Conservation (phyloP, 306 rosid genomes). For the Corylus heterophylla region DNA sequence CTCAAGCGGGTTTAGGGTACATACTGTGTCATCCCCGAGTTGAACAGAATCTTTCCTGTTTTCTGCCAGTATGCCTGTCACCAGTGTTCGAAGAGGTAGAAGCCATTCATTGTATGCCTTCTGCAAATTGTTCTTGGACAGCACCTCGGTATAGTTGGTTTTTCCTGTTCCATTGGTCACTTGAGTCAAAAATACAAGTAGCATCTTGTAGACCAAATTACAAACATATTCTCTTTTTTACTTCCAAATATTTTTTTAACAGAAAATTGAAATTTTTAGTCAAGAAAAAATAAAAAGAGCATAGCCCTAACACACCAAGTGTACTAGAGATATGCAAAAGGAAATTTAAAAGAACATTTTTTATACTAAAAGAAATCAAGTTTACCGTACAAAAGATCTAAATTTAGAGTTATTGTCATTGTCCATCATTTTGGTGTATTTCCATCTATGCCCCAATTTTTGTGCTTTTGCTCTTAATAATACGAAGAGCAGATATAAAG, state of each 20-base stretch:
- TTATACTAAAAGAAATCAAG: neutral
- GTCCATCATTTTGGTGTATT: neutral
- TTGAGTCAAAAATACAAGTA: constrained; percentile 3
- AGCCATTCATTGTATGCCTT: constrained; percentile 52
- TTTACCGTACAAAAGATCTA: neutral
- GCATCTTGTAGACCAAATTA: neutral
- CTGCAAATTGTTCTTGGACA: constrained; percentile 37
- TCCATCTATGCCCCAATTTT: neutral
- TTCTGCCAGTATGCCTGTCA: constrained; percentile 37
- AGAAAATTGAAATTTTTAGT: neutral
- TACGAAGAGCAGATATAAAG: neutral
- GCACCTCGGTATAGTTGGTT: constrained; percentile 59
- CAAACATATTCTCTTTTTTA: neutral
- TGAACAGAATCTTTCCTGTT: constrained; percentile 34
- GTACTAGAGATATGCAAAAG: neutral
- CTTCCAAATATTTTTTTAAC: neutral
- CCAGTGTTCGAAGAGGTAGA: constrained; percentile 48
- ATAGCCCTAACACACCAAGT: neutral
- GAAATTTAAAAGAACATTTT: neutral
- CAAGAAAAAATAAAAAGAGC: neutral
- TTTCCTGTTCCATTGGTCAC: constrained; percentile 51
- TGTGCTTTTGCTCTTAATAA: neutral
- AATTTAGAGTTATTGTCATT: neutral
- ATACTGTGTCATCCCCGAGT: constrained; percentile 49
- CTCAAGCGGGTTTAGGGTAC: constrained; percentile 77